These are phyloP conservation scores for Spergularia bocconei DNA, from an alignment of 148 eudicot genomes.

Conservation along the genomic window DNA sequence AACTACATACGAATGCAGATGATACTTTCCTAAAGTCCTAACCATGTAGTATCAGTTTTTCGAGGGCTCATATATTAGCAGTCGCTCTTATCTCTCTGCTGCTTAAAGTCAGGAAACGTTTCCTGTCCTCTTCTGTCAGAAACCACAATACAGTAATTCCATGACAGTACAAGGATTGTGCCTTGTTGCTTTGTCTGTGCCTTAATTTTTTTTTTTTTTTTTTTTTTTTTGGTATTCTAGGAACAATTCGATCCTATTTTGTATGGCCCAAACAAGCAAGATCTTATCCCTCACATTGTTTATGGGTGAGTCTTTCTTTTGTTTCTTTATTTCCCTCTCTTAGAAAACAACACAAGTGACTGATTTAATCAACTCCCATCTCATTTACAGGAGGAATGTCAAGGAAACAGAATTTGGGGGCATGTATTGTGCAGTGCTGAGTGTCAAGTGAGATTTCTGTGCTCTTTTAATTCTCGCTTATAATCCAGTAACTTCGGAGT, in stretches of 20 bases:
- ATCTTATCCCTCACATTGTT: slow-evolving; percentile 87
- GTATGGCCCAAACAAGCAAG: slow-evolving; percentile 46
- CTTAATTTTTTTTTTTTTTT: too few relatives aligned
- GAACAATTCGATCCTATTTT: slow-evolving; percentile 78
- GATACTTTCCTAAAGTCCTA: background rate
- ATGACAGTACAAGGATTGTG: too few relatives aligned
- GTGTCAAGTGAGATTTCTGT: slow-evolving; percentile 53
- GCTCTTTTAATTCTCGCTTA: background rate
- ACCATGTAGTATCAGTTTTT: background rate
- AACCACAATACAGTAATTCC: too few relatives aligned
- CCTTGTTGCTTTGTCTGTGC: too few relatives aligned
- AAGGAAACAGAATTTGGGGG: slow-evolving; percentile 74
- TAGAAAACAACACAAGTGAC: background rate
- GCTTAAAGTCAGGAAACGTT: background rate
- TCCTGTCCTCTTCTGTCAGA: too few relatives aligned
- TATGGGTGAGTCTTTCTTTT: slow-evolving; percentile 60
- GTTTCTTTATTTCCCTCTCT: background rate
- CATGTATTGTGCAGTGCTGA: slow-evolving; percentile 74
- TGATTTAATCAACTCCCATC: background rate
- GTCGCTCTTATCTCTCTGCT: background rate
- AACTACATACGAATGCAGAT: background rate
- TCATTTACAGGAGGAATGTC: slow-evolving; percentile 48
- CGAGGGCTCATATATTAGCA: background rate
- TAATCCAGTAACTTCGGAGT: background rate
- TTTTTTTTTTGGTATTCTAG: slow-evolving; percentile 29